A percentile compares a stretch with the other conserved stretches of the same genome.
Conservation (phyloP, 2,329 filamentous ascomycete species). For the Phialophora expanda region DNA sequence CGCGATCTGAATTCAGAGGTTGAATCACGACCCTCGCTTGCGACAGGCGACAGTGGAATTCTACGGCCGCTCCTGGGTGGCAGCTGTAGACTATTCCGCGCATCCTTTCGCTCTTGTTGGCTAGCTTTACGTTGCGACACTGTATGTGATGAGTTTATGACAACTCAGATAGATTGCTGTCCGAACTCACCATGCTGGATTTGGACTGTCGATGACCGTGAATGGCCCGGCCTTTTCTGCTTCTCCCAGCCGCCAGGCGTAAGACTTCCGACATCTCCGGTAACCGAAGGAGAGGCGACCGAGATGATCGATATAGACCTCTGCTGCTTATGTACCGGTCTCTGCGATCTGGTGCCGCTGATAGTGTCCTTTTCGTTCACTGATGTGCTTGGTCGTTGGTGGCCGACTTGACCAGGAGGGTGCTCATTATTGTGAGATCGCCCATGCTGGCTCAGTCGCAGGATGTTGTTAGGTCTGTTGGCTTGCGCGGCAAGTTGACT, state of each 20-base stretch:
- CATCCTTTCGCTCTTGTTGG: slow-evolving; percentile 17
- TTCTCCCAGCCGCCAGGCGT: slow-evolving; percentile 24
- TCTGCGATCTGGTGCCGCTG: slow-evolving; percentile 41
- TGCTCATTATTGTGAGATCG: slow-evolving; percentile 25
- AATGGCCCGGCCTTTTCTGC: slow-evolving; percentile 32
- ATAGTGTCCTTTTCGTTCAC: slow-evolving; percentile 44
- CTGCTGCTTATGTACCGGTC: slow-evolving; percentile 65
- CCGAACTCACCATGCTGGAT: slow-evolving; percentile 31
- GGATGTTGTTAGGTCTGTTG: slow-evolving; percentile 1
- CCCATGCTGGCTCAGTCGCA: slow-evolving; percentile 23
- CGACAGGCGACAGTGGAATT: slow-evolving; percentile 32
- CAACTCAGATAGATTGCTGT: not conserved
- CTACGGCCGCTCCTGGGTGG: slow-evolving; percentile 25
- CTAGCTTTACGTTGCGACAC: slow-evolving; percentile 14
- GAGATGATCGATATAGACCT: slow-evolving; percentile 83
- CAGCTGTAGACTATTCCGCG: slow-evolving; percentile 24
- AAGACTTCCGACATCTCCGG: slow-evolving; percentile 17
- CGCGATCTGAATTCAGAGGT: slow-evolving; percentile 62
- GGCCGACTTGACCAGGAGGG: slow-evolving; percentile 27
- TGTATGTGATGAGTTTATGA: slow-evolving; percentile 6
- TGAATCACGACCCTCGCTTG: slow-evolving; percentile 50
- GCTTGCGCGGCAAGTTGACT: slow-evolving; percentile 34
- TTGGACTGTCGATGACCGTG: slow-evolving; percentile 36
- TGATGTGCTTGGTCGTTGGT: slow-evolving; percentile 48
- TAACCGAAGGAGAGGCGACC: slow-evolving; percentile 56